Conservation (phyloP, 306 rosid genomes). For the Carpinus viminea region DNA sequence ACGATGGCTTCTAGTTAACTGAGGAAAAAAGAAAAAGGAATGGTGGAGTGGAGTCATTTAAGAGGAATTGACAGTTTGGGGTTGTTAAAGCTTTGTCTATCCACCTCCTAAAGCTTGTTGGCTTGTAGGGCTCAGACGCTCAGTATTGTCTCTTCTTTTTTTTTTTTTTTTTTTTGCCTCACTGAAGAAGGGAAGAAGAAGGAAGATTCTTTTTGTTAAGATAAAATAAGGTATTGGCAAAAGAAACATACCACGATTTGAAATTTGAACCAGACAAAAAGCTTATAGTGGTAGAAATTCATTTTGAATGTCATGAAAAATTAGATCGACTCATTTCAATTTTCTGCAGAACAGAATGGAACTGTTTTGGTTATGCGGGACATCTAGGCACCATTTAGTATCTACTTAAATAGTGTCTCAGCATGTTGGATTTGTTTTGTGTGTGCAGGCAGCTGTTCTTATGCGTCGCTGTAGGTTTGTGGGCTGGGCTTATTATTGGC, state of each 20-base stretch:
- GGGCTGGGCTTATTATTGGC: constrained; percentile 97
- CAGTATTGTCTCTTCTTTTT: background rate
- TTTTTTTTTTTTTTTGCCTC: too few relatives aligned
- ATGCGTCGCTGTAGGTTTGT: constrained; percentile 90
- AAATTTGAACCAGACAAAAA: background rate
- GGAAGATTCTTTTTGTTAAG: background rate
- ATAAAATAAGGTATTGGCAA: background rate
- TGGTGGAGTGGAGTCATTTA: background rate
- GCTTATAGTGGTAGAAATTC: background rate
- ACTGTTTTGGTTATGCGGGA: background rate
- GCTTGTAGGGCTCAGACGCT: background rate
- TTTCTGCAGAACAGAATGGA: background rate
- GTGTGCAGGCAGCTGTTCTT: constrained; percentile 83
- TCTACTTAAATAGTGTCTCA: background rate
- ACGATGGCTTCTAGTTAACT: background rate
- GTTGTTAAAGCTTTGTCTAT: too few relatives aligned
- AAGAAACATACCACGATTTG: background rate
- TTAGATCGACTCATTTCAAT: too few relatives aligned
- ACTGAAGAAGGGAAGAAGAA: too few relatives aligned
- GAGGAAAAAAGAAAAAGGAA: too few relatives aligned
- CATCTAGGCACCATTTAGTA: background rate
- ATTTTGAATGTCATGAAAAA: background rate
- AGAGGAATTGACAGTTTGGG: background rate
- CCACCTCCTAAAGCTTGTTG: background rate
- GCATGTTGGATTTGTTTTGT: constrained; percentile 20